Evolutionary conservation across 768 basidiomycete species (phyloP).

Genomic region (Stropharia rugosoannulata): DNA sequence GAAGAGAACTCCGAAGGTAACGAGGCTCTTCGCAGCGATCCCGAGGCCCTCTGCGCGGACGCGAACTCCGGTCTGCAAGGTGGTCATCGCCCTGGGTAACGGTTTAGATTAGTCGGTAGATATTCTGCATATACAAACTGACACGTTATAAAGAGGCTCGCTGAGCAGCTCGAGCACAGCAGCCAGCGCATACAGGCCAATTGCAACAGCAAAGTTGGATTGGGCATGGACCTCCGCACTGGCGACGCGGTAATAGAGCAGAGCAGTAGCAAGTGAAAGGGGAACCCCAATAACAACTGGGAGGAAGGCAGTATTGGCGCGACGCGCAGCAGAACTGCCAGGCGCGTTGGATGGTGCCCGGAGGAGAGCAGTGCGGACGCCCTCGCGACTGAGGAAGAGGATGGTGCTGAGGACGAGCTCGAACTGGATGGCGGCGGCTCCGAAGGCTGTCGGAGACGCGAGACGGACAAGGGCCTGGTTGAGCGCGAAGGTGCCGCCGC

Average conservation of each 20-base stretch:
- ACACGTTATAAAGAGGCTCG: constrained; percentile 83
- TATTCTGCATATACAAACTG: constrained; percentile 23
- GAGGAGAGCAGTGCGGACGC: constrained; percentile 82
- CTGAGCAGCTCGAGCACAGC: constrained; percentile 76
- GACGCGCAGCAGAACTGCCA: constrained; percentile 14
- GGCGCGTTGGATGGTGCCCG: constrained; percentile 34
- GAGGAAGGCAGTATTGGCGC: constrained; percentile 53
- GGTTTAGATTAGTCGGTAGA: neutral
- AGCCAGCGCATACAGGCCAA: constrained; percentile 70
- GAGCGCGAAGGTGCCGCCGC: constrained; percentile 82
- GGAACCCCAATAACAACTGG: constrained; percentile 72
- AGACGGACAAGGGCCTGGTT: constrained; percentile 88
- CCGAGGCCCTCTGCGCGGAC: constrained; percentile 87
- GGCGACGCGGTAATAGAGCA: constrained; percentile 56
- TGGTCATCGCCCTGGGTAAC: constrained; percentile 55
- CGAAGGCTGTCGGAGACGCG: constrained; percentile 81
- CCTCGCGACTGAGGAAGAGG: constrained; percentile 92
- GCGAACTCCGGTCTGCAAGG: constrained; percentile 66
- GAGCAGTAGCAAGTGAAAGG: constrained; percentile 49
- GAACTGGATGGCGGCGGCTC: constrained; percentile 92
- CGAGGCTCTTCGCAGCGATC: constrained; percentile 69
- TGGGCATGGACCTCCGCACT: constrained; percentile 56
- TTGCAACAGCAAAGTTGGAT: constrained; percentile 59
- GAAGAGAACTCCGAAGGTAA: constrained; percentile 67
- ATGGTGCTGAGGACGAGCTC: constrained; percentile 89